Conservation (phyloP, 306 rosid genomes). For the Citrullus mucosospermus region DNA sequence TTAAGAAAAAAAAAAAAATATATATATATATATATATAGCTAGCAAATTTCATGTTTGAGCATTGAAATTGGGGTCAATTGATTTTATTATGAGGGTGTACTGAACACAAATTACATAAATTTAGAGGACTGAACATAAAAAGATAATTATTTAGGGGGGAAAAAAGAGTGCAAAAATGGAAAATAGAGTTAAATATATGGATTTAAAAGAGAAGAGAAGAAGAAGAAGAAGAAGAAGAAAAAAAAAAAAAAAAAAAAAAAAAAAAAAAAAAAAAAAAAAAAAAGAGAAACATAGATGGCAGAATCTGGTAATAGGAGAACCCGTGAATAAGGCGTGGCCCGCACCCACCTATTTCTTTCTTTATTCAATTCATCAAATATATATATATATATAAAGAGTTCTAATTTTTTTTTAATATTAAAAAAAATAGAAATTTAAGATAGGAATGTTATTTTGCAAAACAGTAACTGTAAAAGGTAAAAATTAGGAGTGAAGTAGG, state of each 20-base stretch:
- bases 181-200: neutral
- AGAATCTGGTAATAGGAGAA: slow-evolving; percentile 61
- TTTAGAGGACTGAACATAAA: neutral
- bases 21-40: too few species aligned
- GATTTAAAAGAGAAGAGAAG: neutral
- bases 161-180: neutral
- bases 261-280: neutral
- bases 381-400: neutral
- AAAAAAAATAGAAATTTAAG: too few species aligned
- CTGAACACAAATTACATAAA: neutral
- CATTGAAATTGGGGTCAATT: too few species aligned
- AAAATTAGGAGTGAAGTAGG: neutral
- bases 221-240: too few species aligned
- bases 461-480: neutral
- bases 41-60: too few species aligned
- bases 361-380: neutral
- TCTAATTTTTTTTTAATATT: neutral
- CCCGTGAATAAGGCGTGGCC: slow-evolving; percentile 82
- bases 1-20: too few species aligned
- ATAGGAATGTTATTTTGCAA: neutral
- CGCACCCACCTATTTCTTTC: slow-evolving; percentile 38
- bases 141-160: neutral
- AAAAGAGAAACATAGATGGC: neutral
- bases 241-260: too few species aligned
- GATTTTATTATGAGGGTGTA: neutral